Percentiles rank a stretch among this genome's conserved stretches.
phyloP scores from a whole-genome alignment of 2,329 filamentous ascomycete genomes.

The Xylaria sp. region DNA sequence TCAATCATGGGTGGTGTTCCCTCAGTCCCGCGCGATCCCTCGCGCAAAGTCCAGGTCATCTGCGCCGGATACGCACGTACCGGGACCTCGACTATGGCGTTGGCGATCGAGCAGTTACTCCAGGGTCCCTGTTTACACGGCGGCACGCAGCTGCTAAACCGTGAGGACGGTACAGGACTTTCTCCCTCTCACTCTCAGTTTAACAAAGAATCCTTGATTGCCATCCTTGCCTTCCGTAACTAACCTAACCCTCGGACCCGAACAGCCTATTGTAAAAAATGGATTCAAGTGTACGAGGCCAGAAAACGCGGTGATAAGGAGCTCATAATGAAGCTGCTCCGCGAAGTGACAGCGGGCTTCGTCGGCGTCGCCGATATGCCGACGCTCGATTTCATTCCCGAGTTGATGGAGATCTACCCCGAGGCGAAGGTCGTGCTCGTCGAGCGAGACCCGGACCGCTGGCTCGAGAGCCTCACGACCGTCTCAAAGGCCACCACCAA shows the following conservation, averaged over 20 bases:
- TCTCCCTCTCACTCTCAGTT: not conserved
- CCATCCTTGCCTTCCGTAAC: not conserved
- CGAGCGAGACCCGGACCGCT: slow-evolving; percentile 50
- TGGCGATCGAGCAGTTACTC: slow-evolving; percentile 59
- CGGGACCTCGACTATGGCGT: slow-evolving; percentile 60
- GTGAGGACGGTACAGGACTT: slow-evolving; percentile 49
- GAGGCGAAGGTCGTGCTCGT: slow-evolving; percentile 59
- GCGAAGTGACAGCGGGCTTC: slow-evolving; percentile 54
- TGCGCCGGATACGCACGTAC: slow-evolving; percentile 57
- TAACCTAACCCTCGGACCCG: no score
- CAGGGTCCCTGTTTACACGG: slow-evolving; percentile 61
- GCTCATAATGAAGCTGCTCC: slow-evolving; percentile 48
- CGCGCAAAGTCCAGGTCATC: slow-evolving; percentile 53
- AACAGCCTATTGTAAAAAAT: slow-evolving; percentile 35
- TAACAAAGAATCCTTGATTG: not conserved
- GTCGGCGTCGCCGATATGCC: slow-evolving; percentile 59
- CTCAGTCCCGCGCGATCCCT: slow-evolving; percentile 48
- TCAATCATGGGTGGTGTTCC: slow-evolving; percentile 34
- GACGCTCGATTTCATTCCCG: slow-evolving; percentile 54
- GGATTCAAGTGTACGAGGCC: slow-evolving; percentile 32
- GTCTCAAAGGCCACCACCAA: slow-evolving; percentile 35
- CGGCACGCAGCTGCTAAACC: slow-evolving; percentile 53
- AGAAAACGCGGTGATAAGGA: slow-evolving; percentile 40
- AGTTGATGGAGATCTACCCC: slow-evolving; percentile 60
- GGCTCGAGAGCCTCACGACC: slow-evolving; percentile 48